phyloP scores from a whole-genome alignment of 176 grass and related monocot species.

The Carex parvula region DNA sequence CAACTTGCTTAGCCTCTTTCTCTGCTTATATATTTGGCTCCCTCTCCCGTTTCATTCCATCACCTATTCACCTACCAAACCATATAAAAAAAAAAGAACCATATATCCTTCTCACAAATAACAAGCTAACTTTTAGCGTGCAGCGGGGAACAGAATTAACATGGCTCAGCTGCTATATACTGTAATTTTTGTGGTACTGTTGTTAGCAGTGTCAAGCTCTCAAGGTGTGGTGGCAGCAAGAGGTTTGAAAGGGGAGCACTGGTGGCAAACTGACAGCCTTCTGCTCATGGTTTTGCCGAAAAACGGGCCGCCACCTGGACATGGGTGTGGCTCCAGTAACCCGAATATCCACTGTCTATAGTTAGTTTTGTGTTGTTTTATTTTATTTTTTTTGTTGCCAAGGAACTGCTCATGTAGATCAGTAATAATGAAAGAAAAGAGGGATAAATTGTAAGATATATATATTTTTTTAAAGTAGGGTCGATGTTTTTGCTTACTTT shows the following conservation, averaged over 20 bases:
- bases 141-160: neutral
- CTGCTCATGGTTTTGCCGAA: constrained; percentile 28
- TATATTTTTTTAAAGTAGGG: neutral
- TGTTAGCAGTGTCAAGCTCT: neutral
- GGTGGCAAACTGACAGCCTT: neutral
- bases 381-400: neutral
- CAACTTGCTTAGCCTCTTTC: neutral
- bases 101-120: neutral
- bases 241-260: neutral
- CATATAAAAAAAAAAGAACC: neutral
- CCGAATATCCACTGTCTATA: neutral
- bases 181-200: neutral
- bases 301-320: neutral
- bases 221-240: neutral
- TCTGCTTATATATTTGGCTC: neutral
- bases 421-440: neutral
- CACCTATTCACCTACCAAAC: neutral
- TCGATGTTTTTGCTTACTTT: neutral
- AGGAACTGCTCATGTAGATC: neutral
- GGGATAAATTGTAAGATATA: neutral
- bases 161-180: neutral
- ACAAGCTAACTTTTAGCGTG: neutral
- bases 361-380: neutral
- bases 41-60: neutral
- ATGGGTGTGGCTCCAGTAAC: neutral